Conservation (phyloP, 108 stramenopile species). For the Pseudonitzschia pungens region DNA sequence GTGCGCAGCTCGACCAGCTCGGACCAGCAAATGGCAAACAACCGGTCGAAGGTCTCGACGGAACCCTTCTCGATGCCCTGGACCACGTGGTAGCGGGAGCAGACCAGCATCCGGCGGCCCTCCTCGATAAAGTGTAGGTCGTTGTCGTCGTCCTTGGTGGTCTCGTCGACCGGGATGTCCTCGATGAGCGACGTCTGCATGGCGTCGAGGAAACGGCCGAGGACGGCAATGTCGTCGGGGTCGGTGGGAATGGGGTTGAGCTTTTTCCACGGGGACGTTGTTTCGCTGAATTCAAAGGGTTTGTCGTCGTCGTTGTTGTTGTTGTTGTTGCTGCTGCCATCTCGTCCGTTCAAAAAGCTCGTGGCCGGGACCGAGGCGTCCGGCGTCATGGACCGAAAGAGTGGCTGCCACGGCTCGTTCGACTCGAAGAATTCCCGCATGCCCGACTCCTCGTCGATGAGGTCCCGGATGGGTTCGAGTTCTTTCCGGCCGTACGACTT, state of each 20-base stretch:
- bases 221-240: constrained; percentile 17
- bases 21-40: constrained; percentile 71
- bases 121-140: constrained; percentile 82
- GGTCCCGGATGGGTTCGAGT: constrained; percentile 21
- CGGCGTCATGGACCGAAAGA: constrained; percentile 41
- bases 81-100: constrained; percentile 67
- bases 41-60: constrained; percentile 35
- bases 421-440: constrained; percentile 55
- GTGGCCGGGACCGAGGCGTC: constrained; percentile 22
- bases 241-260: constrained; percentile 37
- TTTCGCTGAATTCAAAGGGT: constrained; percentile 22
- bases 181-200: constrained; percentile 53
- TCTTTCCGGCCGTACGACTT: constrained; percentile 38
- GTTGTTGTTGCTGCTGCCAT: background rate
- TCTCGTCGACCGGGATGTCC: constrained; percentile 64
- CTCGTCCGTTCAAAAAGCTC: background rate
- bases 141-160: constrained; percentile 50
- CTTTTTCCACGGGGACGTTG: constrained; percentile 26
- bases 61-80: constrained; percentile 11
- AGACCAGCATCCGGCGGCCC: constrained; percentile 63
- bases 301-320: background rate
- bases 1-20: constrained; percentile 50
- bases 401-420: constrained; percentile 49
- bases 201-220: constrained; percentile 54
- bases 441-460: constrained; percentile 42